These are phyloP conservation scores for Evernia prunastri DNA, from an alignment of 495 filamentous ascomycete genomes.

Conservation along the genomic window DNA sequence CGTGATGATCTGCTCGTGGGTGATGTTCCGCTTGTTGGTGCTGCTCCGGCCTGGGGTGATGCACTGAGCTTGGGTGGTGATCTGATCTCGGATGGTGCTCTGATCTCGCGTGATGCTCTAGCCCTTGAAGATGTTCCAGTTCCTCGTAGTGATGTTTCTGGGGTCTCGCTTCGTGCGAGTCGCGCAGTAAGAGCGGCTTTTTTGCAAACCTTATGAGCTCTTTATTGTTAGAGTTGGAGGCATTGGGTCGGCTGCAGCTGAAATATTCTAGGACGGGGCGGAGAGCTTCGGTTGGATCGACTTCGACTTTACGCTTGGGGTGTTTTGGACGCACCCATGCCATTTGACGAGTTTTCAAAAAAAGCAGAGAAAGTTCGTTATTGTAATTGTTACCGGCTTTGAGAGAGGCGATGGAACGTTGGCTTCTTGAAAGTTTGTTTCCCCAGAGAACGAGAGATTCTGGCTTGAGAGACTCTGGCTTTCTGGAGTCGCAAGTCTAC, in stretches of 20 bases:
- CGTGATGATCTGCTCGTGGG: background rate
- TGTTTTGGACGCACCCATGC: constrained; percentile 2
- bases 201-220: background rate
- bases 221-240: background rate
- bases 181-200: background rate
- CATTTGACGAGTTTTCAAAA: background rate
- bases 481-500: background rate
- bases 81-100: background rate
- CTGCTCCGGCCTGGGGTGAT: background rate
- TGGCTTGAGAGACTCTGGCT: background rate
- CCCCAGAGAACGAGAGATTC: too few relatives aligned
- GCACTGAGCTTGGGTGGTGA: background rate
- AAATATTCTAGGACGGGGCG: background rate
- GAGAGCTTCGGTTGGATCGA: background rate
- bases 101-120: background rate
- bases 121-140: background rate
- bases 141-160: background rate
- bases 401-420: background rate
- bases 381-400: background rate
- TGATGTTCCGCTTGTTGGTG: background rate
- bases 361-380: background rate
- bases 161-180: background rate
- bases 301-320: background rate
- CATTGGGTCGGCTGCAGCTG: background rate
- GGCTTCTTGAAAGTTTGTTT: background rate